These are phyloP conservation scores for Vitellaria paradoxa DNA, from an alignment of 179 eudicot genomes.

Conservation along the genomic window DNA sequence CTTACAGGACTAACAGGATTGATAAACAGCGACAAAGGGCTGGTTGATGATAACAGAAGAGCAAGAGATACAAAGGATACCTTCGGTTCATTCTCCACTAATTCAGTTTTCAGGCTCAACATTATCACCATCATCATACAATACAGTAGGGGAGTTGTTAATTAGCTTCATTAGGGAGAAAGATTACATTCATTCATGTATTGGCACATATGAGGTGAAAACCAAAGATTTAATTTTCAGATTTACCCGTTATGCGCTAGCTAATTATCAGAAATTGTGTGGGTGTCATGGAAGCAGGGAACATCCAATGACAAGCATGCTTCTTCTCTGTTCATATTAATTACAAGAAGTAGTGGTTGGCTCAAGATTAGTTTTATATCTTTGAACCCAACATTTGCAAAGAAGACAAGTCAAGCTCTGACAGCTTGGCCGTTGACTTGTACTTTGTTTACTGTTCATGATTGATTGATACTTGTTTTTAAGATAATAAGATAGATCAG, in stretches of 20 bases:
- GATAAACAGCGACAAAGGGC: not conserved
- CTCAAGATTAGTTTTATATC: constrained; percentile 52
- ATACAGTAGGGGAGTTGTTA: constrained; percentile 25
- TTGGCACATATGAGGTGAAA: not conserved
- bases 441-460: constrained; percentile 20
- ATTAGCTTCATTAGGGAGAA: constrained; percentile 20
- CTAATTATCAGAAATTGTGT: not conserved
- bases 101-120: not conserved
- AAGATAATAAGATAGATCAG: not conserved
- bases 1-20: constrained; percentile 28
- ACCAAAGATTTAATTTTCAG: constrained; percentile 33
- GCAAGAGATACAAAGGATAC: not conserved
- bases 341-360: constrained; percentile 21
- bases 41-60: not conserved
- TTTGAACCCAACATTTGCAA: constrained; percentile 34
- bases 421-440: constrained; percentile 34
- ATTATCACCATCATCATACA: not conserved
- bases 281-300: constrained; percentile 35
- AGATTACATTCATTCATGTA: constrained; percentile 29
- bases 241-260: constrained; percentile 28
- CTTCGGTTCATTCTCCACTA: not conserved
- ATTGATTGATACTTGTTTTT: not conserved
- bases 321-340: constrained; percentile 32
- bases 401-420: constrained; percentile 29
- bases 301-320: constrained; percentile 30